Base-by-base conservation (phyloP, 352 stramenopile genomes). In the Aphanomyces invadans region DNA sequence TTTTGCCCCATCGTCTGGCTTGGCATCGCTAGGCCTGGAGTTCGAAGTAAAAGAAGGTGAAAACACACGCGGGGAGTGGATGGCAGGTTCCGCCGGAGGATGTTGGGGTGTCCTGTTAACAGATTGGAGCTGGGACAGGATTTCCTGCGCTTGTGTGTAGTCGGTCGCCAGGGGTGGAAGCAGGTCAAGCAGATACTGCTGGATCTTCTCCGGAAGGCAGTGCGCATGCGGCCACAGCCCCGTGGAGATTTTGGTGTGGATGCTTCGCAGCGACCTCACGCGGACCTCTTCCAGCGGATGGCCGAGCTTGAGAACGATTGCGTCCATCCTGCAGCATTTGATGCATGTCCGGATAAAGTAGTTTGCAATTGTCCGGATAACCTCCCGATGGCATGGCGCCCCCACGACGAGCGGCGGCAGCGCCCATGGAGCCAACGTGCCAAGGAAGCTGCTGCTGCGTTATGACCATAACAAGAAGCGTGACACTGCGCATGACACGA, bases 281-380 rank as follows among this genome's bases (percentile, higher is more conserved):
- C 79, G 81, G 59, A 92, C 86, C 54, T 77, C 81, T 54, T 65
- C 48, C 19, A 92, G 68, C 62, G 80, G 74, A 53, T 92, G 80
- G 36, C 73, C 71, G 48, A 92, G 71, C 72, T 90, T 92, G 21
- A 62, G 67, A 56, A 80, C 73, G 44, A 88, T 70, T 56, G 74
- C 63, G 15, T 63, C 55, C 55, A 63, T 63, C 19, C 4, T 49
- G 44, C 9, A 17, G 38, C 7, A 26, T n/a, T 25, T 25, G 44
- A n/a, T 42, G 36, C 7, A 42, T 15, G 7, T 42, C 36, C 36
- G 36, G 36, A 42, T 42, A 42, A 42, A n/a, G n/a, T n/a, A n/a
- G n/a, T 42, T 15, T 42, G 36, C 15, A 7, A 15, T 42, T 42
- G 15, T 42, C 36, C 36, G 36, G 7, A 42, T 42, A 15, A 42